phyloP scores from a whole-genome alignment of 805 yeast genomes.

The Hanseniaspora pseudoguilliermondii region DNA sequence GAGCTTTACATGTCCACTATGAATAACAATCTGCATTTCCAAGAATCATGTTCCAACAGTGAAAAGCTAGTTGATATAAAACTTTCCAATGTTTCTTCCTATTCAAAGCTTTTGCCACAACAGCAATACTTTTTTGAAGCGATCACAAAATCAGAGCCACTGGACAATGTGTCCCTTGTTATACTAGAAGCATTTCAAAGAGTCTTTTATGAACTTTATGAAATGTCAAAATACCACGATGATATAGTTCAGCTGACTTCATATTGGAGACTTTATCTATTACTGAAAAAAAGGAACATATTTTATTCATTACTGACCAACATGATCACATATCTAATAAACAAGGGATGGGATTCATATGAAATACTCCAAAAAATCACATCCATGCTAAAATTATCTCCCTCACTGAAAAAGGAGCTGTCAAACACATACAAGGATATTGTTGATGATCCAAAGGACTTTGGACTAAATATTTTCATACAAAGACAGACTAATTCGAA shows the following conservation, averaged over 20 bases:
- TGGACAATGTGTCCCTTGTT: not conserved
- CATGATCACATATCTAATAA: not conserved
- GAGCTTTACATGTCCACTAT: not conserved
- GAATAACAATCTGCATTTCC: not conserved
- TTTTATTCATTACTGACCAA: not conserved
- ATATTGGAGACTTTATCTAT: not conserved
- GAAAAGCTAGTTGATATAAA: not conserved
- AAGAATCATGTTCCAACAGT: no score
- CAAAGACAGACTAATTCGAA: not conserved
- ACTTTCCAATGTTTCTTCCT: not conserved
- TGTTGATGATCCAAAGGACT: not conserved
- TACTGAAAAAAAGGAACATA: not conserved
- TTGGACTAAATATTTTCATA: not conserved
- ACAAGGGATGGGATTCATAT: not conserved
- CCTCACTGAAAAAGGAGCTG: not conserved
- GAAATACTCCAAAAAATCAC: not conserved
- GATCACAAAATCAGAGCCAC: not conserved
- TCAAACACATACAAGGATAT: not conserved
- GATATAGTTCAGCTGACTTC: not conserved
- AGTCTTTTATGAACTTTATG: not conserved
- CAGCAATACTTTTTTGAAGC: not conserved
- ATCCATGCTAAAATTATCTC: not conserved
- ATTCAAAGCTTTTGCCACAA: not conserved
- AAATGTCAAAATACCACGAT: not conserved
- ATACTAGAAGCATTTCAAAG: not conserved